These are phyloP conservation scores for Trichoderma breve DNA, from an alignment of 2,329 filamentous ascomycete species.

Conservation along the genomic window DNA sequence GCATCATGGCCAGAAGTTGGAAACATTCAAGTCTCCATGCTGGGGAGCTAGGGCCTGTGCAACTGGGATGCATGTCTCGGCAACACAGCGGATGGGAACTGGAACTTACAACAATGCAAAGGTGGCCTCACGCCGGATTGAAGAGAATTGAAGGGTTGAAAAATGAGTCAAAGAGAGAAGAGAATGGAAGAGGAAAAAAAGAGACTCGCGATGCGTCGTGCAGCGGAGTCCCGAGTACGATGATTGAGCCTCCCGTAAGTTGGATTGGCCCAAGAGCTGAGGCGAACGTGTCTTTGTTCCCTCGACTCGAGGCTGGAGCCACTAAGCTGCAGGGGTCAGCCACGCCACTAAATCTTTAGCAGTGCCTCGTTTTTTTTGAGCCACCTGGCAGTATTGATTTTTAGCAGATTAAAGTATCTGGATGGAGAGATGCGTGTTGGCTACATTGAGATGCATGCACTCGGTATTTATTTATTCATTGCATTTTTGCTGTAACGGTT, in stretches of 20 bases:
- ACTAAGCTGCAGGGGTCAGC: conserved; percentile 17
- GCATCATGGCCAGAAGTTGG: not conserved
- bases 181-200: conserved; percentile 12
- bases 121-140: not conserved
- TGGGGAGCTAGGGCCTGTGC: not conserved
- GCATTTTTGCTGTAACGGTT: not conserved
- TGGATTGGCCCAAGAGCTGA: conserved; percentile 15
- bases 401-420: not conserved
- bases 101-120: conserved; percentile 23
- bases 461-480: not conserved
- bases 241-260: conserved; percentile 18
- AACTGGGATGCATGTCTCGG: not conserved
- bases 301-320: conserved; percentile 10
- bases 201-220: conserved; percentile 14
- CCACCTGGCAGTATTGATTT: not conserved
- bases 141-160: not conserved
- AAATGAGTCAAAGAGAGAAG: not conserved
- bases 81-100: conserved; percentile 7
- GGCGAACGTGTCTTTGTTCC: conserved; percentile 19
- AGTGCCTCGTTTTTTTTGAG: not conserved
- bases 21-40: not conserved
- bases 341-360: conserved; percentile 1
- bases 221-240: conserved; percentile 12
- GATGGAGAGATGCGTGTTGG: not conserved
- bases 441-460: not conserved